Evolutionary conservation across 2,329 filamentous ascomycete species (phyloP).

Genomic region (Clonostachys solani): DNA sequence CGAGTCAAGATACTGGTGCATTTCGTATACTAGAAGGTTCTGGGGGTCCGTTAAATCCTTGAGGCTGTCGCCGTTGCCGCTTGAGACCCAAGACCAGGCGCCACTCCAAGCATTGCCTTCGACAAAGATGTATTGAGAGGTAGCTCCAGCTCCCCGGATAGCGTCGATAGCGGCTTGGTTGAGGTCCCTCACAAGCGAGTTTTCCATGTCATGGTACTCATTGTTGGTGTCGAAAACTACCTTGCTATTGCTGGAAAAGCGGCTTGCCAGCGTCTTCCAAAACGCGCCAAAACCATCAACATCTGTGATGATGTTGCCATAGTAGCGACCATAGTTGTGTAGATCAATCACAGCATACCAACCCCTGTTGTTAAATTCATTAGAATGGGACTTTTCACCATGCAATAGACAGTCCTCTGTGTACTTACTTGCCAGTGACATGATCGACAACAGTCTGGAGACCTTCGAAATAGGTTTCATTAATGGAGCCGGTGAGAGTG

Average conservation of each 20-base stretch:
- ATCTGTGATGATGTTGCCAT: background rate
- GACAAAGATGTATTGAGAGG: slow-evolving; percentile 47
- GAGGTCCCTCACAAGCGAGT: slow-evolving; percentile 50
- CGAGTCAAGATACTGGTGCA: slow-evolving; percentile 55
- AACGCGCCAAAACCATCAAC: slow-evolving; percentile 21
- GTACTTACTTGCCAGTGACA: slow-evolving; percentile 17
- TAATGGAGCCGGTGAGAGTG: background rate
- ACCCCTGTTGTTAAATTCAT: background rate
- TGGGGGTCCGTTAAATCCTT: slow-evolving; percentile 40
- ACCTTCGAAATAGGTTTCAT: slow-evolving; percentile 9
- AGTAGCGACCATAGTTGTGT: background rate
- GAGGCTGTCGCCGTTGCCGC: slow-evolving; percentile 26
- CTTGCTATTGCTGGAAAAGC: slow-evolving; percentile 44
- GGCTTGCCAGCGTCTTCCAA: slow-evolving; percentile 50
- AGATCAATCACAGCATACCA: background rate
- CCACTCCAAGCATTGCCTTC: slow-evolving; percentile 51
- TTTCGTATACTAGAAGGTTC: slow-evolving; percentile 50
- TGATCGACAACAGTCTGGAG: slow-evolving; percentile 23
- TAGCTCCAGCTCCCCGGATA: slow-evolving; percentile 56
- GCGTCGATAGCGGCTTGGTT: slow-evolving; percentile 62
- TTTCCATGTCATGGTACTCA: slow-evolving; percentile 61
- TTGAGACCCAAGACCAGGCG: slow-evolving; percentile 35
- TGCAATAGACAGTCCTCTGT: background rate
- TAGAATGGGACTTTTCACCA: background rate
- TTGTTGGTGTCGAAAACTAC: slow-evolving; percentile 66